Evolutionary conservation across 1,139 yeast genomes (phyloP), one percentile per base, ranked within the genome.

Genomic region (Protomyces gravidus): DNA sequence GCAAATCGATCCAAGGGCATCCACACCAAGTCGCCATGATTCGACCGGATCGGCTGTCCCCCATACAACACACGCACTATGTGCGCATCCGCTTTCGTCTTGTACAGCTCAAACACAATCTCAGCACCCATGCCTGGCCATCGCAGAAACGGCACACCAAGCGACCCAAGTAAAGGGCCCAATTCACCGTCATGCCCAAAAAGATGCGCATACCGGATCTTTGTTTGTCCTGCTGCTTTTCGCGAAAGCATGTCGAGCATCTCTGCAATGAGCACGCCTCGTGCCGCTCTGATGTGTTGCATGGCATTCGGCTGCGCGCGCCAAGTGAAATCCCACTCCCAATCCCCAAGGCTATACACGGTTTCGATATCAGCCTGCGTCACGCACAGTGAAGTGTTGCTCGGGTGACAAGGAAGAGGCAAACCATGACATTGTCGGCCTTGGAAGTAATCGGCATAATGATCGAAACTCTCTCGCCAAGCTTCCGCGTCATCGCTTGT

Each of bases 41-140:
- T 17, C 21, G 25, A 19, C 45, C 17, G 17, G 2, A 40, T 40
- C 5, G 71, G 69, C 28, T 65, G 61, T 4, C 77, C 76, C 39
- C 70, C 66, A 63, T 74, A 75, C 23, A 75, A 64, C 23, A 72
- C 71, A 61, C 78, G 71, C 40, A 75, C 62, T 62, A 68, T 62
- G n/a, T 65, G 64, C 23, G 56, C 51, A 15, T 65, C 65, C 19
- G 59, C 58, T 13, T 65, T 63, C 42, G 68, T 66, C 28, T 67
- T 60, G 68, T 74, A 75, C 5, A 75, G 60, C 64, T 75, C 77
- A 60, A 75, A 70, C 1, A 71, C 70, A 39, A 73, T 65, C 57
- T 75, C 75, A 19, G 77, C 61, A n/a, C 77, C 78, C 76, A 75
- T 74, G 2, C 77, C 78, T 6, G 78, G 78, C 78, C 78, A 75